Evolutionary conservation across 2,329 filamentous ascomycete species (phyloP), one percentile per base, ranked within the genome.

Genomic region (Dichotomopilus funicola): DNA sequence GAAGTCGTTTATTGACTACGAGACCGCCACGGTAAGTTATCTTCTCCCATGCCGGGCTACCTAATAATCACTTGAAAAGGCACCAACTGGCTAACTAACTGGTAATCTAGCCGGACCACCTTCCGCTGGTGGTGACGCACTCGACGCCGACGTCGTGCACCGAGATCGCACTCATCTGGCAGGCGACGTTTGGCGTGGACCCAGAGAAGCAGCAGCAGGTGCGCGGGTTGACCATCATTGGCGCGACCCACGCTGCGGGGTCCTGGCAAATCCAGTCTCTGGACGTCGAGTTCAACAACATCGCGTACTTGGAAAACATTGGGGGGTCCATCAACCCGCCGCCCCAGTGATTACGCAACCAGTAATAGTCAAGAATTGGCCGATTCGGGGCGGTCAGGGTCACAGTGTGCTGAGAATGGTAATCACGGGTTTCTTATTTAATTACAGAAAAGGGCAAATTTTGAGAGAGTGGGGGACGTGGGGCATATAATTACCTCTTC

Each of bases 271-370:
- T 72, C 52, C 58, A 62, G 51, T 62, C 48, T 47, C 53, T 71
- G 8, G 65, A 65, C 45, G 67, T 65, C 43, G 70, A 72, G 63
- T 71, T 70, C 60, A 71, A 71, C 63, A 65, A 56, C 54, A 45
- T 67, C 11, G 62, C 61, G 9, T 68, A 67, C 44, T 37, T 61
- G n/a, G 8, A 55, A 11, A 55, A 68, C 53, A 61, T 65, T 4
- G 65, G 65, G 12, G 67, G 67, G 0, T 56, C 19, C 12, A 62
- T 45, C 33, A 36, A 43, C 35, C 31, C 56, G 37, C 61, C 61
- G 2, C 52, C 47, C 51, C 6, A 40, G 37, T 44, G 19, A 27
- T 27, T 27, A 27, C 19, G 19, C 19, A 27, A 27, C 19, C 19
- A 27, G 19, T 27, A 27, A 27, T 27, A 27, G 19, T 27, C 19